These are phyloP conservation scores for Syzygium syzygioides DNA, from an alignment of 441 rosid species.

Conservation along the genomic window DNA sequence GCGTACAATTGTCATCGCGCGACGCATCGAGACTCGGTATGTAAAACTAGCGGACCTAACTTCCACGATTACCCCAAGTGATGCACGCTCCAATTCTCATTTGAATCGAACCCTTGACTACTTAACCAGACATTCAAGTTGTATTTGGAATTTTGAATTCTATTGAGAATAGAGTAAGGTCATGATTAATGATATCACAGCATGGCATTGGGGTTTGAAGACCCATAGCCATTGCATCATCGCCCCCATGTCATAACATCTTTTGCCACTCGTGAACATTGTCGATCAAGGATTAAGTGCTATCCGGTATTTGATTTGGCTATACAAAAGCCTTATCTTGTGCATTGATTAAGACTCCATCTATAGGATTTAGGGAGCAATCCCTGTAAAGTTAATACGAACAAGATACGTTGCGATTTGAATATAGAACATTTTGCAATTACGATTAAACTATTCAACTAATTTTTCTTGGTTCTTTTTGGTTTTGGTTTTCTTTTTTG, in stretches of 20 bases:
- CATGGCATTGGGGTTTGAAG: background rate
- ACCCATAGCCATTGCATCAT: background rate
- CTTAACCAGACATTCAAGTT: background rate
- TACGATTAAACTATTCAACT: no score
- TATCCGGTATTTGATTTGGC: background rate
- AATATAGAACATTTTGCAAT: no score
- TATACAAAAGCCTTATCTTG: background rate
- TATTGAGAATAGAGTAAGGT: background rate
- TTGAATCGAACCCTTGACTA: background rate
- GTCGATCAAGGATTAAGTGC: background rate
- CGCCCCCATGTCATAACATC: background rate
- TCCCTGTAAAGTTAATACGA: background rate
- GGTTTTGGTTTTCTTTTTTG: no score
- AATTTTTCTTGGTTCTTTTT: no score
- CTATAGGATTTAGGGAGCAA: background rate
- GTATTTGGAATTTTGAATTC: accelerated
- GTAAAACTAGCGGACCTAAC: background rate
- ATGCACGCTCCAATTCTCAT: background rate
- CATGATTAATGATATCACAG: background rate
- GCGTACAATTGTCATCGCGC: background rate
- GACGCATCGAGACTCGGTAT: background rate
- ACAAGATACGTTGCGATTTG: no score
- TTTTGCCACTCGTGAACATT: accelerated
- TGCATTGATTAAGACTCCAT: background rate
- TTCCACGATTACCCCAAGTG: background rate